Evolutionary conservation across 257 asterid species (phyloP), one percentile per base, ranked within the genome.

Genomic region (Handroanthus guayacan): DNA sequence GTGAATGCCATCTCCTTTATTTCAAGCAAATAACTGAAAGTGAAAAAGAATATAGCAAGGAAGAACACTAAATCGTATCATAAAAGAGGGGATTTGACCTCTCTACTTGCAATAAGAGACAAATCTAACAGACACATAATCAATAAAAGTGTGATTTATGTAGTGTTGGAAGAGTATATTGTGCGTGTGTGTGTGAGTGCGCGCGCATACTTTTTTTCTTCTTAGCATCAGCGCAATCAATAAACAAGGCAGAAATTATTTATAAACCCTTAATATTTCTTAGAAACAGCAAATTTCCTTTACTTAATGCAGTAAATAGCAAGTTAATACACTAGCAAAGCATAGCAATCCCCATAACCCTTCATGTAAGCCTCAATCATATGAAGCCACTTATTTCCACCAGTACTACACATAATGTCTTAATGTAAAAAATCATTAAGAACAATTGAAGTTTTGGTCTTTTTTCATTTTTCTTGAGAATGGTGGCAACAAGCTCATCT

Each of bases 401-500:
- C 63, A 13, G 7, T 48, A 7, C 56, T 64, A 61, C 10, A 51
- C 50, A 65, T 52, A 65, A 48, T 17, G 69, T 78, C 34, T 7
- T 14, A 73, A 56, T 36, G 43, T 55, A 6, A 20, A 58, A 74
- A 47, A 66, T 73, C 14, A 16, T 9, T 38, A 72, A 39, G 43
- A 60, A n/a, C 11, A 18, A 39, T 31, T 20, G n/a, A 48, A 3
- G 8, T 67, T 79, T 17, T 67, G 43, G 31, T 20, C 9, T 20
- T 25, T 50, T 14, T 6, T 25, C n/a, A 9, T 38, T 20, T 20
- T 7, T 47, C 74, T 51, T n/a, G 68, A n/a, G 48, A 41, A 39
- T 18, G 70, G 58, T 67, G 47, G 66, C 17, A 36, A 67, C 31
- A 20, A 44, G 70, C 82, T 64, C 70, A 61, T 20, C 13, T 71